Percentiles rank a stretch among this genome's conserved stretches.
Conservation (phyloP, 2,329 filamentous ascomycete genomes). For the Lasiodiplodia citricola region DNA sequence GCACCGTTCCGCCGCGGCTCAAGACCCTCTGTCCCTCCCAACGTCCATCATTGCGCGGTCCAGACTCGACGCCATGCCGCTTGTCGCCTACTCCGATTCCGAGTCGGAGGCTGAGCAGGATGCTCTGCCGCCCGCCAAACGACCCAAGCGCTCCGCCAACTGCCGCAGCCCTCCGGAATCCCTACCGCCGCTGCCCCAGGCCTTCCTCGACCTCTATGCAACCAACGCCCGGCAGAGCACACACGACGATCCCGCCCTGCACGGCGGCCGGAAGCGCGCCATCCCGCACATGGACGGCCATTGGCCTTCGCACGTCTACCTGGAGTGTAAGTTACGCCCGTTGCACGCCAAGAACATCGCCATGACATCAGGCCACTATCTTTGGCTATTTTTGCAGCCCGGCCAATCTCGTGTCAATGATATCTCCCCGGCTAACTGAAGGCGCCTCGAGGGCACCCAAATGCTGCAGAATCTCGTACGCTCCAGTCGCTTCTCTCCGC, state of each 20-base stretch:
- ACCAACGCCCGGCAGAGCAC: constrained; percentile 78
- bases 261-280: constrained; percentile 81
- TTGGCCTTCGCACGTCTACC: constrained; percentile 91
- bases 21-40: not conserved
- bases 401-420: constrained; percentile 1
- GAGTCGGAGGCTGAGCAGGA: constrained; percentile 39
- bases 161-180: constrained; percentile 12
- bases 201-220: constrained; percentile 90
- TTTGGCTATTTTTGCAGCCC: not conserved
- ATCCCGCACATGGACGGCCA: constrained; percentile 85
- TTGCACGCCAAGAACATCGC: not conserved
- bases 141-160: constrained; percentile 14
- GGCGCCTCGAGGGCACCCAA: constrained; percentile 43
- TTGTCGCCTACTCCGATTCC: constrained; percentile 68
- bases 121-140: constrained; percentile 11
- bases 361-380: constrained; percentile 30
- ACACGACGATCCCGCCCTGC: constrained; percentile 80
- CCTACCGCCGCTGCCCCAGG: constrained; percentile 73
- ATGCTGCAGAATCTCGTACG: constrained; percentile 38
- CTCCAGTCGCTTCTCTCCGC: constrained; percentile 39
- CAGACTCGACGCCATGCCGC: constrained; percentile 37
- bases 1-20: not conserved
- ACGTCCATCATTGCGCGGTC: not conserved
- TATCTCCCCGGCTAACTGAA: constrained; percentile 20
- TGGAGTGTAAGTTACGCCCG: constrained; percentile 75